Conservation (phyloP, 495 filamentous ascomycete species). For the Clavariopsis aquatica region DNA sequence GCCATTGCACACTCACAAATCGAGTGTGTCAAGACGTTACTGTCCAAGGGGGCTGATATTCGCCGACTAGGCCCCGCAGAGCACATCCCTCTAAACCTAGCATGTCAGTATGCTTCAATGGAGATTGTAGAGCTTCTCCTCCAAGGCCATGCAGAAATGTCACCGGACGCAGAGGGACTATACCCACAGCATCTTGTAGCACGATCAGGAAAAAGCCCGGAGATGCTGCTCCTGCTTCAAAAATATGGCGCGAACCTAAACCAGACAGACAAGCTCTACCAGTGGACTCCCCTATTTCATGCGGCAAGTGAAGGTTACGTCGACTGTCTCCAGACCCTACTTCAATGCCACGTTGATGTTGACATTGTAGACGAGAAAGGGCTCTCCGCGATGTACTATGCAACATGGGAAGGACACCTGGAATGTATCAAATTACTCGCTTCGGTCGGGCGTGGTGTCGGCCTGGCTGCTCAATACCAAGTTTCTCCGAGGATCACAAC, state of each 20-base stretch:
- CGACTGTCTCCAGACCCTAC: conserved; percentile 73
- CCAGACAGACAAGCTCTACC: conserved; percentile 90
- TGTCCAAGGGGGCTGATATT: conserved; percentile 71
- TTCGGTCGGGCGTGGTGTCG: conserved; percentile 42
- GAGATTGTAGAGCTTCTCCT: conserved; percentile 81
- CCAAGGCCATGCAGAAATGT: conserved; percentile 69
- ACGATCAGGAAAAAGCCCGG: conserved; percentile 77
- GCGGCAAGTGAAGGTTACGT: conserved; percentile 96
- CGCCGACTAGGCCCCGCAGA: conserved; percentile 81
- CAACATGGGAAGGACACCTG: conserved; percentile 95
- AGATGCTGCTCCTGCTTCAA: conserved; percentile 75
- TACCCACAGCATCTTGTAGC: conserved; percentile 98
- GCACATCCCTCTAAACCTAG: conserved; percentile 90
- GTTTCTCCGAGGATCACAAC: conserved; percentile 24
- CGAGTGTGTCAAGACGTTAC: conserved; percentile 72
- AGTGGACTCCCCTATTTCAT: conserved; percentile 96
- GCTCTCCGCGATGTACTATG: conserved; percentile 94
- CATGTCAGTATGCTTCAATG: conserved; percentile 86
- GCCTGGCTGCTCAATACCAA: conserved; percentile 23
- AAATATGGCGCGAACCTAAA: conserved; percentile 88
- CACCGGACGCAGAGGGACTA: conserved; percentile 92
- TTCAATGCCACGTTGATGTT: conserved; percentile 72
- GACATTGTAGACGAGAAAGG: conserved; percentile 87
- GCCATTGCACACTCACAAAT: conserved; percentile 84
- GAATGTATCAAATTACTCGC: conserved; percentile 86